Evolutionary conservation across 768 basidiomycete genomes (phyloP), one percentile per base, ranked within the genome.

Genomic region (Boletus insuetus): DNA sequence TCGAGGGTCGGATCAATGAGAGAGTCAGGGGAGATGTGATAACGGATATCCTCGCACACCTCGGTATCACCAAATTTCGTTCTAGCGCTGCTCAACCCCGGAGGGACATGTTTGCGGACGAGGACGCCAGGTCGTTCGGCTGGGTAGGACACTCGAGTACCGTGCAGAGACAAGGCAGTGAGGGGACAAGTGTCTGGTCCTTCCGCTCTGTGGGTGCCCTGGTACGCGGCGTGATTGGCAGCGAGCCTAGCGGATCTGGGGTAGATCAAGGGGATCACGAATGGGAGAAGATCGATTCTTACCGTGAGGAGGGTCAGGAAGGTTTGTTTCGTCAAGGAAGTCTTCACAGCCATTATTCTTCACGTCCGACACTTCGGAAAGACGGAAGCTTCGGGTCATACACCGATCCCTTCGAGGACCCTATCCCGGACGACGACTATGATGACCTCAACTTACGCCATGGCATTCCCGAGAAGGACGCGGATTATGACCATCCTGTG

Each of bases 101-200:
- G 31, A 77, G 79, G 31, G 87, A 91, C 65, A 90, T 91, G 81
- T 79, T 91, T 34, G 87, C 83, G 4, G 88, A 92, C 51, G 89
- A 91, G 69, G 89, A 91, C 61, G 75, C 78, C 3, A 75, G 77
- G 10, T 78, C 82, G 16, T 82, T 87, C 40, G 62, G 61, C 13
- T 44, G 52, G 58, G 51, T 38, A 38, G 56, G 58, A 34, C 42
- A 54, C 39, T 52, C 59, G 69, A 58, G 19, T 11, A 29, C 44
- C n/a, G 17, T 58, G 56, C 52, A 69, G 19, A 71, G 74, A 31
- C 77, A 79, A 53, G 75, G 72, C 10, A 75, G 75, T 39, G 73
- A 69, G 6, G 75, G 74, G n/a, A 80, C 56, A 11, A 62, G 82
- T 47, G 69, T 76, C 7, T 84, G 82, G 82, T 84, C 84, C 22